Percentiles rank a stretch among this genome's conserved stretches.
These are phyloP conservation scores for Cucumis cinereus DNA, from an alignment of 306 rosid species.

Conservation along the genomic window DNA sequence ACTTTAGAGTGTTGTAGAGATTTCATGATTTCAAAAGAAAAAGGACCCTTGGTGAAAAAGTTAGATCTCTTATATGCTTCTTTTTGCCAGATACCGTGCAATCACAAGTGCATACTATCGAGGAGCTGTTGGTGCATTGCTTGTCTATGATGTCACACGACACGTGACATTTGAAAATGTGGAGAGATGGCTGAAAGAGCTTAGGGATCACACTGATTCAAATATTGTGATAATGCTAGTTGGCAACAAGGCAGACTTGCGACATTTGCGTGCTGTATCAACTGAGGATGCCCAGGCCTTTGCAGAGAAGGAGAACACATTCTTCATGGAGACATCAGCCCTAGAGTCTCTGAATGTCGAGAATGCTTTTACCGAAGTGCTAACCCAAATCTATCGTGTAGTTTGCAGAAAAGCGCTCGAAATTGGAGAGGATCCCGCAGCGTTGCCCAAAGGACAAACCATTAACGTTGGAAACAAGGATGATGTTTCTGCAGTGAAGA, in stretches of 20 bases:
- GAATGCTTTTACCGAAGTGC: conserved; percentile 38
- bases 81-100: conserved; percentile 37
- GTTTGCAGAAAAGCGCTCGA: conserved; percentile 44
- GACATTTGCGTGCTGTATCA: conserved; percentile 38
- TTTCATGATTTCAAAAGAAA: not conserved
- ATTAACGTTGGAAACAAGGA: conserved; percentile 39
- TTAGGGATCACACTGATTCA: conserved; percentile 50
- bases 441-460: conserved; percentile 39
- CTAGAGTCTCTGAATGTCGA: conserved; percentile 51
- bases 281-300: conserved; percentile 41
- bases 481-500: conserved; percentile 48
- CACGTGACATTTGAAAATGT: conserved; percentile 46
- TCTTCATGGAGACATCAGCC: conserved; percentile 48
- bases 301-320: conserved; percentile 36
- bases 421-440: conserved; percentile 33
- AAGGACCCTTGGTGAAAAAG: not conserved
- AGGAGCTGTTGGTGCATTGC: conserved; percentile 49
- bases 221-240: conserved; percentile 43
- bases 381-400: conserved; percentile 36
- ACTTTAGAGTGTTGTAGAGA: not conserved
- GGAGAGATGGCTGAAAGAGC: conserved; percentile 56
- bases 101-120: conserved; percentile 50
- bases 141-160: conserved; percentile 42
- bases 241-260: conserved; percentile 45
- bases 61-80: not conserved